Base-by-base conservation (phyloP, 2,329 filamentous ascomycete genomes). In the Colletotrichum sp. region DNA sequence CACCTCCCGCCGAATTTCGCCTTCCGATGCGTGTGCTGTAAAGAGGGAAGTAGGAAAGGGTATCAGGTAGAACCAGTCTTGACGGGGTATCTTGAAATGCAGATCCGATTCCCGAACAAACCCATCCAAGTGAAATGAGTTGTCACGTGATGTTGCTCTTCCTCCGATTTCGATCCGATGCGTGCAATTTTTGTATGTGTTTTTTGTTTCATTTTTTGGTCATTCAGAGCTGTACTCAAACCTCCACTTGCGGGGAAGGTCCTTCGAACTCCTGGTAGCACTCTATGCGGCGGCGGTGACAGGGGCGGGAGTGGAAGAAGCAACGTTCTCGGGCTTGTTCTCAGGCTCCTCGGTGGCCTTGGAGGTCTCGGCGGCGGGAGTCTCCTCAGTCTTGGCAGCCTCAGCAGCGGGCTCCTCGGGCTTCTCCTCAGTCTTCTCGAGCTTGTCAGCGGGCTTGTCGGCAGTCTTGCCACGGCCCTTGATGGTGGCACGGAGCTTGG, bases 1-100 rank as follows among this genome's bases (percentile, higher is more conserved):
- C 71, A 68, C 70, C 77, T 72, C 76, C 75, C 55, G 59, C 66
- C 72, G 55, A 12, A 26, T 44, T 59, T 69, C 68, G 73, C 60
- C 76, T 68, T 78, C 76, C 67, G 66, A 78, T 78, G 71, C 75
- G 71, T 71, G 75, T 78, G 70, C 77, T 77, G 77, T 80, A 78
- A 73, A 70, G 78, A 79, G 72, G 75, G 77, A 78, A 75, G 68
- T 77, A 78, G 77, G 74, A 78, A 78, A 78, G 81, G 79, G 81
- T 82, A 82, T 82, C 80, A 81, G 76, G 73, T 79, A 78, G 80
- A 86, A 85, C 85, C 86, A 88, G 86, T 88, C 85, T 88, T 84
- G 85, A 88, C 85, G 87, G 88, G 88, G 88, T 89, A 89, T 89
- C 88, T 89, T 86, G 86, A 90, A 89, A 90, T 90, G 88, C 89